Evolutionary conservation across 148 eudicot species (phyloP).

Genomic region (Silene conica): DNA sequence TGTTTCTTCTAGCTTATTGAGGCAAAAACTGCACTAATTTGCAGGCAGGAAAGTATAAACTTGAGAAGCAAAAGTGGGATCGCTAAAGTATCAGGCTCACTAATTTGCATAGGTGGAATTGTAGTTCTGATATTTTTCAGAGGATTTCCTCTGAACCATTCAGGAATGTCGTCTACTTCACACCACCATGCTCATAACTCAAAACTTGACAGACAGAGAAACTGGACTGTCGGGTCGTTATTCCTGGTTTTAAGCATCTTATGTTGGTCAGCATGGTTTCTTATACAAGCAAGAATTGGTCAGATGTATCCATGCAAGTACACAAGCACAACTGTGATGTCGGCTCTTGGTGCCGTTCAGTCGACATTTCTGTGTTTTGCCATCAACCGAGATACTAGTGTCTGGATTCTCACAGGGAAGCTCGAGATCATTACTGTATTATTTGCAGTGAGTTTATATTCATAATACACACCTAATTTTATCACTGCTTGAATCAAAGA

Average conservation of each 20-base stretch:
- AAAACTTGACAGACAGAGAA: constrained; percentile 12
- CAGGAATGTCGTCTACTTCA: background rate
- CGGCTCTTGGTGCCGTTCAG: constrained; percentile 58
- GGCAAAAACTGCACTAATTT: background rate
- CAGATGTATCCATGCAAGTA: constrained; percentile 52
- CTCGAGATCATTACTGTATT: constrained; percentile 45
- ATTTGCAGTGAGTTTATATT: constrained; percentile 55
- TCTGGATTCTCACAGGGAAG: constrained; percentile 61
- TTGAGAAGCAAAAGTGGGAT: constrained; percentile 50
- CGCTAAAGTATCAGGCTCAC: constrained; percentile 56
- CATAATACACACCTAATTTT: too few relatives aligned
- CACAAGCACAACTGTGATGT: constrained; percentile 58
- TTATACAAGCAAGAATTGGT: constrained; percentile 56
- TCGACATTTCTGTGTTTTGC: constrained; percentile 41
- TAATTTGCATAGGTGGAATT: constrained; percentile 49
- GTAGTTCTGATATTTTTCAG: constrained; percentile 48
- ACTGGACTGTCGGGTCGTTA: constrained; percentile 44
- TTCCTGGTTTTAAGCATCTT: constrained; percentile 42
- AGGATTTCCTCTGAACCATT: constrained; percentile 43
- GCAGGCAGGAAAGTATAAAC: constrained; percentile 45
- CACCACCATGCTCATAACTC: constrained; percentile 15
- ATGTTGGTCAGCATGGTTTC: constrained; percentile 75
- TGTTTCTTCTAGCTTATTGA: background rate
- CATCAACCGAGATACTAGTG: constrained; percentile 31
- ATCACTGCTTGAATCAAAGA: too few relatives aligned